These are phyloP conservation scores for Cenchrus fungigraminus DNA, from an alignment of 176 grass and related monocot genomes.

Conservation along the genomic window DNA sequence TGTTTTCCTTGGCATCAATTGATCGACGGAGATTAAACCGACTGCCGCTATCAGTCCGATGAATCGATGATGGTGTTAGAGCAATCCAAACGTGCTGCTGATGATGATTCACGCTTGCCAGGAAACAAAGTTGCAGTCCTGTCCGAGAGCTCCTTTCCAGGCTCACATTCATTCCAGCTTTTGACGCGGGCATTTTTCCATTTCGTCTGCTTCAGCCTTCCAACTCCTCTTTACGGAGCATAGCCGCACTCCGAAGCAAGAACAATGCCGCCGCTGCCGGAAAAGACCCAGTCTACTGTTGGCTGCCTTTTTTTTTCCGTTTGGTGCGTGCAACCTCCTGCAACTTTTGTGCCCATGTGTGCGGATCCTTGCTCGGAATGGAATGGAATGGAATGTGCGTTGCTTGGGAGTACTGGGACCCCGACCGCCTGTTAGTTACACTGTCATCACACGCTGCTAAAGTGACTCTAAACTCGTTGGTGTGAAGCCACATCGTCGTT, in stretches of 20 bases:
- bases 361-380: constrained; percentile 1
- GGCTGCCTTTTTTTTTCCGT: background rate
- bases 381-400: background rate
- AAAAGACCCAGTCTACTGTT: constrained; percentile 12
- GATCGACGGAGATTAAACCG: background rate
- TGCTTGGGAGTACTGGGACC: background rate
- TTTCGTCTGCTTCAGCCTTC: constrained; percentile 30
- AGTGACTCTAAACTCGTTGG: background rate
- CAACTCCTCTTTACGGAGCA: background rate
- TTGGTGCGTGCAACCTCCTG: background rate
- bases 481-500: background rate
- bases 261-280: constrained; percentile 3
- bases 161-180: constrained; percentile 31
- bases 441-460: constrained; percentile 9
- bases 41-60: background rate
- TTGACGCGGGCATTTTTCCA: background rate
- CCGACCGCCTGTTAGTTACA: background rate
- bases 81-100: constrained; percentile 3
- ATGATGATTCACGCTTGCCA: background rate
- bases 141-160: constrained; percentile 30
- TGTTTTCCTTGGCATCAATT: background rate
- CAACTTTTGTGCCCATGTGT: background rate
- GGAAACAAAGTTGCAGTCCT: constrained; percentile 8
- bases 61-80: background rate
- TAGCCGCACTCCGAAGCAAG: constrained; percentile 37